Evolutionary conservation across 1,284 basidiomycete genomes (phyloP), one percentile per base, ranked within the genome.

Genomic region (Pholiota adiposa): DNA sequence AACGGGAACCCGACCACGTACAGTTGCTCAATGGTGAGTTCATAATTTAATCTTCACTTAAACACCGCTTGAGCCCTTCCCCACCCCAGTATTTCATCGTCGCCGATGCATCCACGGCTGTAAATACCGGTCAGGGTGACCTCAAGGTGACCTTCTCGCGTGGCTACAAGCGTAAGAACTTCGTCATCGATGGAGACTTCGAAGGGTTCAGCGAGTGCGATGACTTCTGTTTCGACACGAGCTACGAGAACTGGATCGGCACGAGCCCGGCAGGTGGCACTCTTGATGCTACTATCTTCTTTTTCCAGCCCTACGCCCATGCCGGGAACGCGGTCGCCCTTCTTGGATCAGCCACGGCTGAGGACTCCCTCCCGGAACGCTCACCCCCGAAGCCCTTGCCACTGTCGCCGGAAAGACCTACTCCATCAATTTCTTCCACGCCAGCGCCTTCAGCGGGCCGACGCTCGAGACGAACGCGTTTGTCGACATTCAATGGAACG

Each of bases 11-110:
- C 78, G 1, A 78, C 76, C 1, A 78, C 78, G 0, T 78, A 79
- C 66, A 75, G 74, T 27, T 80, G 78, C 69, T 74, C 73, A 62
- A 74, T 79, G 73, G 78, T 78, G 51, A 54, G 75, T 67, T 21
- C 18, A 18, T 44, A 21, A n/a, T 14, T 12, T 33, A 41, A 19
- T 43, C 27, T 4, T 36, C 33, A 21, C 27, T 9, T 16, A 38
- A 29, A n/a, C 40, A 23, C 12, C 23, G 38, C 36, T 56, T 36
- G 48, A 40, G 18, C 21, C 6, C 54, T 36, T 36, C 16, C 3
- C n/a, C n/a, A n/a, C n/a, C n/a, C 48, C 16, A 79, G 79, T 79
- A 79, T 69, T 77, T 71, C 64, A 64, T 75, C 55, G 63, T 70
- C n/a, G 64, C 79, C 2, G 76, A 80, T 58, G 72, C 59, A 9